Percentiles rank a stretch among this genome's conserved stretches.
Evolutionary conservation across 495 filamentous ascomycete genomes (phyloP).

Genomic region (Clohesyomyces aquaticus): DNA sequence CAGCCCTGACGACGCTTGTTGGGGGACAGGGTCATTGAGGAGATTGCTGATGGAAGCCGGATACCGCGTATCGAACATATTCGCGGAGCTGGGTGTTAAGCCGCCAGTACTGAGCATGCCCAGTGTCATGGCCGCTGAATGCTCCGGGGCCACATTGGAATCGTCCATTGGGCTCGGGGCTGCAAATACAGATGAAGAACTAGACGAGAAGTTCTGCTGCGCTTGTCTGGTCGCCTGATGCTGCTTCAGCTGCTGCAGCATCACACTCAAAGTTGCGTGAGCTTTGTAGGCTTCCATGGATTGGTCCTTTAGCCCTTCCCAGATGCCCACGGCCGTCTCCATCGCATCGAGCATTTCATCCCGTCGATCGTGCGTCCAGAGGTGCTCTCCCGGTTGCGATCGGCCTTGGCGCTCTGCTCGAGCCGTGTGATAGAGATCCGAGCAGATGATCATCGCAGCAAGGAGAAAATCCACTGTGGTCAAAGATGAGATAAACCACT

Average conservation of each 20-base stretch:
- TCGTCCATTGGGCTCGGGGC: slow-evolving; percentile 47
- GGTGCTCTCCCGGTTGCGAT: slow-evolving; percentile 51
- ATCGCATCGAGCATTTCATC: slow-evolving; percentile 75
- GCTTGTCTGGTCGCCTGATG: slow-evolving; percentile 38
- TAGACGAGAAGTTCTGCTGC: slow-evolving; percentile 31
- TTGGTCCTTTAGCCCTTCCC: slow-evolving; percentile 71
- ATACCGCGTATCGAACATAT: slow-evolving; percentile 42
- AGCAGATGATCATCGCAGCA: slow-evolving; percentile 83
- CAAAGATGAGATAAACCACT: slow-evolving; percentile 76
- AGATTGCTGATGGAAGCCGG: slow-evolving; percentile 55
- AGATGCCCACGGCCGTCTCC: slow-evolving; percentile 73
- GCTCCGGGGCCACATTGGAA: slow-evolving; percentile 52
- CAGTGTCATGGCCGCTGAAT: slow-evolving; percentile 79
- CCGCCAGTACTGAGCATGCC: slow-evolving; percentile 76
- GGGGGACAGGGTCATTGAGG: slow-evolving; percentile 47
- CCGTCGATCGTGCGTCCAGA: slow-evolving; percentile 72
- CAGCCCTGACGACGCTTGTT: slow-evolving; percentile 27
- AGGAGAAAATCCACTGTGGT: slow-evolving; percentile 83
- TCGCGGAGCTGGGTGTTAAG: slow-evolving; percentile 62
- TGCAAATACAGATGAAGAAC: slow-evolving; percentile 33
- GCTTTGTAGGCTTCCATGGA: slow-evolving; percentile 93
- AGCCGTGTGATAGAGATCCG: slow-evolving; percentile 67
- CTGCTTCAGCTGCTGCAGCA: slow-evolving; percentile 73
- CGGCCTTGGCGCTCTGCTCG: slow-evolving; percentile 45
- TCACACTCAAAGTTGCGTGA: slow-evolving; percentile 71